These are phyloP conservation scores for Entomortierella parvispora DNA, from an alignment of 192 early-diverging fungal species.

Conservation along the genomic window DNA sequence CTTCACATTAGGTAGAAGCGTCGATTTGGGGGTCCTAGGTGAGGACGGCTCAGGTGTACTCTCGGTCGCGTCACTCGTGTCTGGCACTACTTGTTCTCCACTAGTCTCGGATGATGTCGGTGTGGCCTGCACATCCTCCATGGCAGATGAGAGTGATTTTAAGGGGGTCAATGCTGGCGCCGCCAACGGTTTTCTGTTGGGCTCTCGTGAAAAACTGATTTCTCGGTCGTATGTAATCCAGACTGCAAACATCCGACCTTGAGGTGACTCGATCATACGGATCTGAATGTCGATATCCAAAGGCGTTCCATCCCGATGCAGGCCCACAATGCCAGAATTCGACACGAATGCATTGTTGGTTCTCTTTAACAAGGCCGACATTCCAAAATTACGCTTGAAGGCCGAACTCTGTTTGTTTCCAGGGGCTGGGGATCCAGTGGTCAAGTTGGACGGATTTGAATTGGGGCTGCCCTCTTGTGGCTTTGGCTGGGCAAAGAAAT, in stretches of 20 bases:
- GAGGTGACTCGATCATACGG: conserved; percentile 58
- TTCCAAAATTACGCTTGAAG: conserved; percentile 46
- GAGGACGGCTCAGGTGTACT: too few species aligned
- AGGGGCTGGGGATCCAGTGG: background rate
- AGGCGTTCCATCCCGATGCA: conserved; percentile 69
- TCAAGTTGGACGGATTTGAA: background rate
- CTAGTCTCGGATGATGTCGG: background rate
- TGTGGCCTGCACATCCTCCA: conserved; percentile 26
- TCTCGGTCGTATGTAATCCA: conserved; percentile 74
- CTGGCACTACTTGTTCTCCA: conserved; percentile 25
- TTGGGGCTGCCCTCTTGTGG: conserved; percentile 8
- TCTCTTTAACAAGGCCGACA: conserved; percentile 40
- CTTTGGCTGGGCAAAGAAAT: conserved; percentile 42
- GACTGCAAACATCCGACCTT: conserved; percentile 63
- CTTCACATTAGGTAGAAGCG: conserved; percentile 19
- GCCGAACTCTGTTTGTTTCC: conserved; percentile 18
- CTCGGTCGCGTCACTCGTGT: conserved; percentile 14
- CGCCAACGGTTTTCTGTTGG: conserved; percentile 15
- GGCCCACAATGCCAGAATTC: conserved; percentile 60
- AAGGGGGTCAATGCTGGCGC: background rate
- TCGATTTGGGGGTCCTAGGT: conserved; percentile 25
- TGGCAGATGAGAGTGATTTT: conserved; percentile 15
- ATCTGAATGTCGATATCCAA: conserved; percentile 71
- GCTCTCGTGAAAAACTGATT: conserved; percentile 53
- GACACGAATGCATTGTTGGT: conserved; percentile 28